Evolutionary conservation across 495 filamentous ascomycete species (phyloP).

Genomic region (Tetracladium marchalianum): DNA sequence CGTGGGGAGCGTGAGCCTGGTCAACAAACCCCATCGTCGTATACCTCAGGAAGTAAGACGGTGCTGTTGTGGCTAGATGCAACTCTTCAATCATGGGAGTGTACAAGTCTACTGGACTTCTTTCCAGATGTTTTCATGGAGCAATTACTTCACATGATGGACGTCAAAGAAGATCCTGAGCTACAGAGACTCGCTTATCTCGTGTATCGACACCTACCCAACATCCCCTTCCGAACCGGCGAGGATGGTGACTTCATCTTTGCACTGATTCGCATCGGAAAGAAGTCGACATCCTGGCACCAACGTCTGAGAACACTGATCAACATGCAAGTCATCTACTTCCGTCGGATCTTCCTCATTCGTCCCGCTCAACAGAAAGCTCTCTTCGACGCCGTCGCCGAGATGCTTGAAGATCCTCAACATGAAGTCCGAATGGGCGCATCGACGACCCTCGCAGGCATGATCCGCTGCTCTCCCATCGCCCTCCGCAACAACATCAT

Average conservation of each 20-base stretch:
- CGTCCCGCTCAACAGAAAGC: constrained; percentile 61
- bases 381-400: constrained; percentile 81
- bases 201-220: constrained; percentile 93
- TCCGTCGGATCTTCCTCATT: constrained; percentile 92
- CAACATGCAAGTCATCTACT: constrained; percentile 99
- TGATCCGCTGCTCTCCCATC: constrained; percentile 95
- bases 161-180: constrained; percentile 97
- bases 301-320: constrained; percentile 94
- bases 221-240: constrained; percentile 83
- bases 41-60: constrained; percentile 94
- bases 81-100: constrained; percentile 84
- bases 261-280: constrained; percentile 81
- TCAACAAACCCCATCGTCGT: constrained; percentile 85
- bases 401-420: constrained; percentile 87
- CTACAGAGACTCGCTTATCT: constrained; percentile 92
- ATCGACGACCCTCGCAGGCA: constrained; percentile 82
- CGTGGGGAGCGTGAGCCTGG: constrained; percentile 74
- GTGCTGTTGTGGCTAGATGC: constrained; percentile 92
- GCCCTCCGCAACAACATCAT: constrained; percentile 69
- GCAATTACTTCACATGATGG: constrained; percentile 98
- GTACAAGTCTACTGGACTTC: constrained; percentile 81
- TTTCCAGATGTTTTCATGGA: constrained; percentile 84
- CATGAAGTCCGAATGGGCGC: constrained; percentile 94
- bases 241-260: constrained; percentile 77
- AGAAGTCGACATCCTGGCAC: constrained; percentile 83